Evolutionary conservation across 176 grass and related monocot species (phyloP), one percentile per base, ranked within the genome.

Genomic region (Secale cereale): DNA sequence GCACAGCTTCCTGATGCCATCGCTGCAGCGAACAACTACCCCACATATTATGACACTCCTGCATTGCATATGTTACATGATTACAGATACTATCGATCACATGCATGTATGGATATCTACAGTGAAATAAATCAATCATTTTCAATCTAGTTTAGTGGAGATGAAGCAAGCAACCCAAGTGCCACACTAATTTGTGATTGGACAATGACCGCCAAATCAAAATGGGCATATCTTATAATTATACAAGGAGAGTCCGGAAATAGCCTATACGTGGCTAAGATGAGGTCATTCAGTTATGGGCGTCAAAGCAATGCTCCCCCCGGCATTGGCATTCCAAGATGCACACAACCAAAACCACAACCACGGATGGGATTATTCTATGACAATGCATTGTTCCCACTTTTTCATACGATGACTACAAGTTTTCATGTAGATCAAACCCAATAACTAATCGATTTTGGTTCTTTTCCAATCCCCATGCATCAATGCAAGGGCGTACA

Each of bases 81-180:
- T 80, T 29, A 79, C 27, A 65, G 13, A 64, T 79, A 43, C 20
- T 23, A 63, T 79, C 23, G 59, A 79, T 5, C 78, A 74, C 78
- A 74, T 14, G 71, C 41, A 74, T 26, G 33, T 22, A 78, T 19
- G 23, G 3, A 16, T 23, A 63, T 19, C 35, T 79, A 63, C 57
- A 41, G 77, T 63, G 57, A 13, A n/a, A 30, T 7, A 43, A 26
- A 8, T 57, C 2, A 0, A n/a, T 31, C 25, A 2, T 46, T 41
- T 61, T 46, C 39, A 22, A 31, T 8, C 39, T 1, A 40, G 28
- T 65, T 32, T 56, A 56, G 37, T 31, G 60, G 40, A 65, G 16
- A 65, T 30, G 10, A 63, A 22, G 61, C 78, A 63, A 22, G 61
- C 59, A 45, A 52, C 45, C 16, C 3, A 46, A 10, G 26, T 26